Base-by-base conservation (phyloP, 1,139 yeast species). In the Suhomyces choctaworum region DNA sequence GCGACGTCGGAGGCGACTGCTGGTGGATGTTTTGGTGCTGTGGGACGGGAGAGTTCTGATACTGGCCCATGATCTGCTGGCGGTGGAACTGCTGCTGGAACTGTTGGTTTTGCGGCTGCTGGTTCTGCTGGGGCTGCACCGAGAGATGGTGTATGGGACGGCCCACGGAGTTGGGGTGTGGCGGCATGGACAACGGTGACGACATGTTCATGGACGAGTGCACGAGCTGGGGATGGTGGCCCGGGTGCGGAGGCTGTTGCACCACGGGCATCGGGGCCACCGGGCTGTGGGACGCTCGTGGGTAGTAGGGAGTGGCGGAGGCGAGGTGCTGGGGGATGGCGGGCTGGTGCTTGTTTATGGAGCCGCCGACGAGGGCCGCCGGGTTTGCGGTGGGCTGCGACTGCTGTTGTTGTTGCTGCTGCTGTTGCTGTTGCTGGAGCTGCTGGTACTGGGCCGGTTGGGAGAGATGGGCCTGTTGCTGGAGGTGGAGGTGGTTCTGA, bases 371-470 rank as follows among this genome's bases (percentile, higher is more conserved):
- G 51, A 20, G 40, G 52, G 51, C 20, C 31, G 47, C 17, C 29
- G 42, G 21, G 37, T 41, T 21, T 40, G 44, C 16, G 7, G 20
- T 8, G 20, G 7, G 15, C 29, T 10, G 15, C 16, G 22, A 34
- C n/a, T 28, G 51, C 16, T 37, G 48, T 11, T 44, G 53, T 8
- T 27, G 49, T 11, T 44, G 53, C 10, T 27, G 49, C 11, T 39
- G 47, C 16, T 36, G 44, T 11, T 38, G 44, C 11, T 36, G 48
- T 17, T 42, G 53, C 11, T 34, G 41, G 14, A 22, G 37, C 16
- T 39, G 48, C 25, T 46, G 56, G 13, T 29, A 47, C 20, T 44
- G 54, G 7, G 8, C 7, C 19, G 22, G 26, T 15, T 29, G 27
- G 28, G 8, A 15, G 22, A 16, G 31, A 9, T 15, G 31, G 12